Base-by-base conservation (phyloP, 345 rosid species). In the Aquilaria malaccensis region DNA sequence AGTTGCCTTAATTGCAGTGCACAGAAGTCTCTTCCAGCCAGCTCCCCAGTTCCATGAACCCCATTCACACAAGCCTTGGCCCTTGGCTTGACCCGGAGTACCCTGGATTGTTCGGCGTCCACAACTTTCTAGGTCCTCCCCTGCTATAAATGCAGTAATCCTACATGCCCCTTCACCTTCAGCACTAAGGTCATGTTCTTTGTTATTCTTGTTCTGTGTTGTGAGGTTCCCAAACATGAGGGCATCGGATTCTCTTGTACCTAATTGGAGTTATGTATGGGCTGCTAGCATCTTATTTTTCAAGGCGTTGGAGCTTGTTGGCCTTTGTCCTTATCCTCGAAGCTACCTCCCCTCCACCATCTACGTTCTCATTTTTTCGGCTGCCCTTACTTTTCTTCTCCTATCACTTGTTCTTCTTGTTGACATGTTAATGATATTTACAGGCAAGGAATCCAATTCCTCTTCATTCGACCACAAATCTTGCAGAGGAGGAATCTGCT, bases 401-500 rank as follows among this genome's bases (percentile, higher is more conserved):
- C 31, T 61, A 52, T 68, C 56, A 30, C 45, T 55, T 15, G 57
- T 70, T 32, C 61, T 71, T 47, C 52, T 48, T 52, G 22, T 74
- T 37, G 66, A 65, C 37, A 7, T 62, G n/a, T 71, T 31, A 3
- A 30, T 22, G 1, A 0, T 58, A 33, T 37, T 65, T 52, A 22
- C 22, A 22, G 22, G 22, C 22, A 22, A 22, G 22, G 45, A 12
- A 3, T 15, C 41, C 0, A 29, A 50, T 30, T 13, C 60, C 3
- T 6, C 22, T 2, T 22, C 47, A 9, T 30, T 3, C 12, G 22
- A 43, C 46, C 13, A 30, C 2, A 61, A 59, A 58, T 14, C 67
- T 11, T 67, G 66, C 58, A 67, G 57, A 47, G 68, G 75, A 47
- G 77, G 71, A 33, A 62, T 66, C 13, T 63, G 77, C 14, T 70